Conservation (phyloP, 2,329 filamentous ascomycete genomes). For the Paradendryphiella salina region DNA sequence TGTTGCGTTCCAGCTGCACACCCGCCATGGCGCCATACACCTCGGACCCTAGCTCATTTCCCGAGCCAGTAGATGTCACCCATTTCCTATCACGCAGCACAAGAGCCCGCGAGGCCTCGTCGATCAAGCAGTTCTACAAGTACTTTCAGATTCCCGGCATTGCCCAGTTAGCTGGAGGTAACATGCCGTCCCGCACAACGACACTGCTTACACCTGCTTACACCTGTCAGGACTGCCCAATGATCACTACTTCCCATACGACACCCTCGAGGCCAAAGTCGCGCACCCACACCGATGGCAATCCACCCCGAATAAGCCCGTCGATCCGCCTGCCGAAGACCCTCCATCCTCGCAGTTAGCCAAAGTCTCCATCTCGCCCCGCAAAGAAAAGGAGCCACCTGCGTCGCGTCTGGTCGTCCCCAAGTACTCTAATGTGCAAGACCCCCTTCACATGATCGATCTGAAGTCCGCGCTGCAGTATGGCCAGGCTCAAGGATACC, state of each 20-base stretch:
- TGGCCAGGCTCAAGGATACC: conserved; percentile 79
- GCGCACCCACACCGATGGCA: conserved; percentile 75
- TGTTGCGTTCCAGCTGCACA: not conserved
- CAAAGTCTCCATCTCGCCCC: conserved; percentile 36
- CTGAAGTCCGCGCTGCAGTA: conserved; percentile 83
- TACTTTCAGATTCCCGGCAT: conserved; percentile 71
- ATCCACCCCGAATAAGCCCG: conserved; percentile 66
- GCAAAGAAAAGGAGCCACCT: conserved; percentile 33
- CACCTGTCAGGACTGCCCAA: conserved; percentile 70
- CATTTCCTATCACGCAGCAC: conserved; percentile 77
- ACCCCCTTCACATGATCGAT: conserved; percentile 73
- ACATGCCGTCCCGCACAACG: not conserved
- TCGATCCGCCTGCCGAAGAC: conserved; percentile 48
- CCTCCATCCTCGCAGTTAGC: conserved; percentile 30
- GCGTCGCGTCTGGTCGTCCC: conserved; percentile 68
- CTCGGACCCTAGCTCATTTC: conserved; percentile 37
- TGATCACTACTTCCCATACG: conserved; percentile 81
- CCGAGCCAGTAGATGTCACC: conserved; percentile 70
- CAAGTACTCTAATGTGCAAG: conserved; percentile 62
- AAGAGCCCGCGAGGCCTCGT: conserved; percentile 64
- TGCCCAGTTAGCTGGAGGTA: conserved; percentile 64
- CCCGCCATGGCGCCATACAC: conserved; percentile 31
- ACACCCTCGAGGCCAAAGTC: conserved; percentile 82
- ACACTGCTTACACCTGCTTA: conserved; percentile 16
- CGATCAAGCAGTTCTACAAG: conserved; percentile 82